phyloP scores from a whole-genome alignment of 2,329 filamentous ascomycete species.

The Fusarium protoensiforme region DNA sequence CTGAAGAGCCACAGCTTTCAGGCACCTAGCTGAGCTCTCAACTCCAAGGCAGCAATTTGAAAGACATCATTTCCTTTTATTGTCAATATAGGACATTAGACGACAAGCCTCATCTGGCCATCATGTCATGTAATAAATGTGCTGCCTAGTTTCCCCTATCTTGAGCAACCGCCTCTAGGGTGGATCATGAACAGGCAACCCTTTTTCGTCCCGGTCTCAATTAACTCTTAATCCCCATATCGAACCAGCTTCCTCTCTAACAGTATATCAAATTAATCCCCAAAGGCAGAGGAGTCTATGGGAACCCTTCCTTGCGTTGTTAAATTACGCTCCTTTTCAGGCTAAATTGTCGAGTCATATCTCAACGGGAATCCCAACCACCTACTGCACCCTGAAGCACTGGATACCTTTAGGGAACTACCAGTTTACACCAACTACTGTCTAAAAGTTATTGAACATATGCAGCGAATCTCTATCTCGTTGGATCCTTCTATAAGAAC shows the following conservation, averaged over 20 bases:
- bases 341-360: neutral
- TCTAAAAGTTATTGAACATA: neutral
- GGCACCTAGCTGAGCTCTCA: neutral
- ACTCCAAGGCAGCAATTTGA: neutral
- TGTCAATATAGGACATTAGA: neutral
- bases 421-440: neutral
- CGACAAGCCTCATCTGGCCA: neutral
- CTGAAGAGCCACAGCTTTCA: neutral
- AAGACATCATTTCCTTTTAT: neutral
- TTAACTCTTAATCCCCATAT: too few relatives aligned
- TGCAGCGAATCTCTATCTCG: neutral
- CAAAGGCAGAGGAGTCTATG: too few relatives aligned
- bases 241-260: neutral
- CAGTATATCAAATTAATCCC: neutral
- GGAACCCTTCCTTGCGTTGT: neutral
- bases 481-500: too few relatives aligned
- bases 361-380: neutral
- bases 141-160: slow-evolving; percentile 12
- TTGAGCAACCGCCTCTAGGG: neutral
- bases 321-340: neutral
- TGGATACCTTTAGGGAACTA: neutral
- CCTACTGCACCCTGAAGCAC: neutral
- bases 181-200: neutral
- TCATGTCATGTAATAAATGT: neutral
- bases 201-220: neutral